Evolutionary conservation across 352 stramenopile species (phyloP), one percentile per base, ranked within the genome.

Genomic region (Plasmopara halstedii): DNA sequence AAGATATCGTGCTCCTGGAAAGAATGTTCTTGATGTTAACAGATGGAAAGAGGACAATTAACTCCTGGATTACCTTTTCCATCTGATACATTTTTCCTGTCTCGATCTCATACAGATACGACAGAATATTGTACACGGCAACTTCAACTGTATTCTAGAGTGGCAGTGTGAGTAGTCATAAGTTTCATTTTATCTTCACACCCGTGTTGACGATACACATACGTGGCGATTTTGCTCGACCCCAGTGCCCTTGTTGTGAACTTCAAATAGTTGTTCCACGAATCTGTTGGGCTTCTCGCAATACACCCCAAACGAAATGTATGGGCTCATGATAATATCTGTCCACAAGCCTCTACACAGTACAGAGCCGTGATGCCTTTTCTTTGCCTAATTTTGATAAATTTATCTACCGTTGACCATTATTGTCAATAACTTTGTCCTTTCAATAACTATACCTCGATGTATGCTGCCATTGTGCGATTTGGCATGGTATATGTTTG

Each of bases 151-250:
- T 89, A 52, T 97, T 96, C 80, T 91, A 29, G 6, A 10, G 50
- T 27, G 47, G 21, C 20, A 31, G 13, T 1, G 26, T 41, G 8
- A 9, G 36, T 18, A 27, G 15, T 21, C 37, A 8, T 27, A 22
- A 52, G 34, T 4, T 32, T 3, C 17, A 26, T 13, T 8, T 29
- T 19, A 38, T 9, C n/a, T n/a, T 15, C 2, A 17, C 26, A 20
- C 41, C n/a, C 6, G n/a, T 23, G 48, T 7, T 11, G 36, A 40
- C 1, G 11, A 29, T 10, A 9, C 19, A 53, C 63, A 36, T 67
- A 91, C 80, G 41, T 98, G 90, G 14, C 87, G 82, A 47, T 97
- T 93, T 66, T 97, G 94, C 64, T 97, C 90, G 7, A 95, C 90
- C 8, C 90, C 89, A 1, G 70, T 94, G 45, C 84, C 86, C 46